Conservation (phyloP, 1,284 basidiomycete species). For the Ustanciosporium gigantosporum region DNA sequence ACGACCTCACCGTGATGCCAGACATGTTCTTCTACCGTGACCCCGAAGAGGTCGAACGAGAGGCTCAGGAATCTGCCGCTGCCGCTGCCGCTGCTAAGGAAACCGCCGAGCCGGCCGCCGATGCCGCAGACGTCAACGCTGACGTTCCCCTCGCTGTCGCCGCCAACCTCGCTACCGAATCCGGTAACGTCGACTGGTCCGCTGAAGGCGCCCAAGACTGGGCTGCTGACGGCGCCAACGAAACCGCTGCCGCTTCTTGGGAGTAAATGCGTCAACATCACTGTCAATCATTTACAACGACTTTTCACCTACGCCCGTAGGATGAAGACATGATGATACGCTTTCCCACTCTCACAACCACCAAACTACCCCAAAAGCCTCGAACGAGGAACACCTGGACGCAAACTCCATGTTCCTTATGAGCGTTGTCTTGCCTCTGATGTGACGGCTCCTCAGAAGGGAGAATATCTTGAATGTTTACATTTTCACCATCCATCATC, state of each 20-base stretch:
- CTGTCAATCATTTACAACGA: not conserved
- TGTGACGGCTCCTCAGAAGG: conserved; percentile 43
- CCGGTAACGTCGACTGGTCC: conserved; percentile 76
- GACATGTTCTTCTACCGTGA: conserved; percentile 99
- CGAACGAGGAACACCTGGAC: conserved; percentile 9
- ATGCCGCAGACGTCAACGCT: conserved; percentile 74
- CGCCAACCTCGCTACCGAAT: conserved; percentile 48
- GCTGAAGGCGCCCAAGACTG: conserved; percentile 64
- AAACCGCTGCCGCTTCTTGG: conserved; percentile 32
- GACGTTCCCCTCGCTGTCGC: conserved; percentile 40
- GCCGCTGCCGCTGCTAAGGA: conserved; percentile 48
- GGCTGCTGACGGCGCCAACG: conserved; percentile 57
- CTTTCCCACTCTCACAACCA: not conserved
- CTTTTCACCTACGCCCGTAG: too few species aligned
- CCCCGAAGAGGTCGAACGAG: conserved; percentile 97
- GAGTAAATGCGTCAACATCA: conserved; percentile 19
- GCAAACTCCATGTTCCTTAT: conserved; percentile 6
- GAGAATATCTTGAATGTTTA: conserved; percentile 28
- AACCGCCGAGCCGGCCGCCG: conserved; percentile 43
- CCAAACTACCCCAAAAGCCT: conserved; percentile 22
- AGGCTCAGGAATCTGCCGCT: conserved; percentile 81
- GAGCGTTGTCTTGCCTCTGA: conserved; percentile 51
- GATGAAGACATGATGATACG: not conserved
- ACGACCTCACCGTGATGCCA: conserved; percentile 94
- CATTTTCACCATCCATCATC: too few species aligned